Base-by-base conservation (phyloP, 495 filamentous ascomycete species). In the Penicillium arizonense region DNA sequence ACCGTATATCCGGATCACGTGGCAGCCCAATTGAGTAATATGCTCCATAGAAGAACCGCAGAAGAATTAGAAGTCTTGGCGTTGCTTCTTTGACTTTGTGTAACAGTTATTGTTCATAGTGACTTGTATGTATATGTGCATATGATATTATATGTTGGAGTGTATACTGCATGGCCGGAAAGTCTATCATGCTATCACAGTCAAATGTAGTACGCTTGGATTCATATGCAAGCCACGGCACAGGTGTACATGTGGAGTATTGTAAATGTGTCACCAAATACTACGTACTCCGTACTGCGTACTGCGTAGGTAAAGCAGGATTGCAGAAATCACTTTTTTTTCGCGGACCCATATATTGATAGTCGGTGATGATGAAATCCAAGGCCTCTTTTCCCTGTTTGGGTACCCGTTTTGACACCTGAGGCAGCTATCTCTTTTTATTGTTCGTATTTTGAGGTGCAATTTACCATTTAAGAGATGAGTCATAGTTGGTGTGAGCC, bases 1-100 rank as follows among this genome's bases (percentile, higher is more conserved):
- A 13, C 39, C 32, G 39, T 50, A 50, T 42, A 24, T 24, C 48
- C 48, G 44, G 28, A 11, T 54, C 51, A 54, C 51, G 44, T 48
- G 51, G 6, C 2, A 3, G 11, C 44, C 44, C 3, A 42, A 54
- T 54, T 0, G 18, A 34, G 51, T 24, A 54, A 34, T 16, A 47
- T 41, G 44, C 36, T 42, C 51, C 51, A 36, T 37, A 23, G 39
- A 40, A 28, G 1, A 47, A 28, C 26, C 28, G 28, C 28, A 30
- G 28, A 30, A 30, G 28, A 30, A 30, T 30, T 30, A 30, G 9
- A 34, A 46, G 32, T 0, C 36, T 50, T 50, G 37, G 47, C 47
- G 16, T 42, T 36, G 12, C 33, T 39, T 41, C 28, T n/a, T 26
- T 42, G 5, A 10, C 37, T 38, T 18, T 30, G 13, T n/a, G 30